A percentile compares a stretch with the other conserved stretches of the same genome.
phyloP scores from a whole-genome alignment of 495 filamentous ascomycete genomes.

The Xylaria scruposa region DNA sequence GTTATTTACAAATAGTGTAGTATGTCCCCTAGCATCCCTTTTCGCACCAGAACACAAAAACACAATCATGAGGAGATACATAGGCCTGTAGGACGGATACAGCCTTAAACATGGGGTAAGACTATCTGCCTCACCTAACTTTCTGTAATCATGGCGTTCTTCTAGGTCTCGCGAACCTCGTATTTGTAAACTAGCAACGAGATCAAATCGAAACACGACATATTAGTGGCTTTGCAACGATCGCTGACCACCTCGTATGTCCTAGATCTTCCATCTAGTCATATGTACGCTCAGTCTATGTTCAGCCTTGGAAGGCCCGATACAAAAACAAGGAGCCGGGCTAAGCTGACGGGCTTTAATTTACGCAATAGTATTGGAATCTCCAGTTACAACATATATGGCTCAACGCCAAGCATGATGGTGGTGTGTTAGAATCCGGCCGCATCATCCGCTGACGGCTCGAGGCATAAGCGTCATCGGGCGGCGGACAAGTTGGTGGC shows the following conservation, averaged over 20 bases:
- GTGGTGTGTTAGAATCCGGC: background rate
- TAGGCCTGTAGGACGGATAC: background rate
- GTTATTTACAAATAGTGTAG: background rate
- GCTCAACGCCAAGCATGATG: background rate
- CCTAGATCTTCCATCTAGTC: background rate
- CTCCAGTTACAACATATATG: background rate
- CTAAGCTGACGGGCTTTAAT: background rate
- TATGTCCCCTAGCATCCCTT: background rate
- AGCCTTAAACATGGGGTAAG: background rate
- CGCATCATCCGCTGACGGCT: conserved; percentile 1
- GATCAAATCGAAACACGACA: no score
- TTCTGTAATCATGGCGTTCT: background rate
- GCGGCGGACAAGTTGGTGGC: background rate
- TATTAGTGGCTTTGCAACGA: background rate
- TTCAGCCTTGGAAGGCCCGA: background rate
- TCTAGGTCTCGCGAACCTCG: background rate
- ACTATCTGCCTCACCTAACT: background rate
- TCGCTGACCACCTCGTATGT: conserved; percentile 7
- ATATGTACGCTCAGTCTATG: background rate
- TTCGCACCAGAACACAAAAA: background rate
- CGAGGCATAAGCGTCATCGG: conserved; percentile 15
- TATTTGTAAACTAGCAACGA: background rate
- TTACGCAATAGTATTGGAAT: background rate
- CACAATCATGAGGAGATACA: background rate
- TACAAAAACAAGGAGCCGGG: background rate